Evolutionary conservation across 805 yeast species (phyloP).

Genomic region (Myxozyma lipomycoides): DNA sequence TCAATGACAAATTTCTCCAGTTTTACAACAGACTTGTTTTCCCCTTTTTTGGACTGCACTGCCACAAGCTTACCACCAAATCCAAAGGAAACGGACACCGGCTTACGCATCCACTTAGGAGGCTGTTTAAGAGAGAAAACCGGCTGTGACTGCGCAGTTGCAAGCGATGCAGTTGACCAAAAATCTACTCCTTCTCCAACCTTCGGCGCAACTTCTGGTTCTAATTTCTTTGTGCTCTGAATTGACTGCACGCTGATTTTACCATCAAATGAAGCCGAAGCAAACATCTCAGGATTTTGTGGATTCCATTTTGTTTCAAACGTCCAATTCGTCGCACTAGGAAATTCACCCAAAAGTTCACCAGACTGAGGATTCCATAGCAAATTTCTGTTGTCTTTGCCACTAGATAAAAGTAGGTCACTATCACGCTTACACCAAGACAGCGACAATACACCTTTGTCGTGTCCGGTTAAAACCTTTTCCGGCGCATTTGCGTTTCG

Average conservation of each 20-base stretch:
- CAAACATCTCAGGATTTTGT: constrained; percentile 80
- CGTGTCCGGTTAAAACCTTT: constrained; percentile 67
- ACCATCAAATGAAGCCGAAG: constrained; percentile 51
- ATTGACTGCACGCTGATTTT: constrained; percentile 58
- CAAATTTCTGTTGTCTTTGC: constrained; percentile 81
- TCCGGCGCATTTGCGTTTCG: constrained; percentile 93
- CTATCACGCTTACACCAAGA: constrained; percentile 93
- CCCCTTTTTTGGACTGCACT: constrained; percentile 10
- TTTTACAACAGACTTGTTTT: constrained; percentile 32
- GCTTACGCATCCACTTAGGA: constrained; percentile 81
- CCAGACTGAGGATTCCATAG: constrained; percentile 88
- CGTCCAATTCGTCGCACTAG: constrained; percentile 90
- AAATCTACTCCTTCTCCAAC: constrained; percentile 62
- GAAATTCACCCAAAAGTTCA: constrained; percentile 74
- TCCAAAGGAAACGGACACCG: constrained; percentile 75
- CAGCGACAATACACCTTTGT: constrained; percentile 79
- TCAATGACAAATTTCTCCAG: constrained; percentile 44
- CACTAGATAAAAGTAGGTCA: constrained; percentile 75
- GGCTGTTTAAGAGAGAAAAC: constrained; percentile 70
- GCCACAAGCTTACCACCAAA: constrained; percentile 82
- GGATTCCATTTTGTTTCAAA: constrained; percentile 89
- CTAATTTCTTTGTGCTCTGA: constrained; percentile 61
- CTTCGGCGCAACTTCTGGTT: constrained; percentile 32
- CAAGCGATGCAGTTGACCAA: constrained; percentile 57
- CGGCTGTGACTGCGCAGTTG: constrained; percentile 48